Percentiles rank a stretch among this genome's conserved stretches.
Conservation (phyloP, 257 asterid species). For the Gynochthodes officinalis region DNA sequence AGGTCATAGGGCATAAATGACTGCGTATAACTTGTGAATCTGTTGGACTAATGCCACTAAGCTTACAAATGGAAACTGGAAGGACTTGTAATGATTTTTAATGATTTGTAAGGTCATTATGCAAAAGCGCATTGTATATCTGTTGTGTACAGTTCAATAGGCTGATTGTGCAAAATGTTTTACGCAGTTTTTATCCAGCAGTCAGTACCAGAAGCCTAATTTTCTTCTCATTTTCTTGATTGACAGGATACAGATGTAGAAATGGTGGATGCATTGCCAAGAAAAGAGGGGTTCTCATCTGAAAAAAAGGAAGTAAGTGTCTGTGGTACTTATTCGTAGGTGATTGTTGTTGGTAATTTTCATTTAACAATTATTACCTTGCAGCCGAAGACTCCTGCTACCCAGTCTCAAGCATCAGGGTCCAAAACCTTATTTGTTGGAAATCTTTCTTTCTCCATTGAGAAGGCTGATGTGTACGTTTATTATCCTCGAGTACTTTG, state of each 20-base stretch:
- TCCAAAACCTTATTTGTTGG: constrained; percentile 66
- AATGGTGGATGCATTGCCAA: constrained; percentile 35
- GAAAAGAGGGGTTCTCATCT: constrained; percentile 4
- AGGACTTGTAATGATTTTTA: neutral
- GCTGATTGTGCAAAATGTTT: no score
- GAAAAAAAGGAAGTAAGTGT: constrained; percentile 34
- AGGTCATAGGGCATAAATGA: neutral
- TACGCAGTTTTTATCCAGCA: neutral
- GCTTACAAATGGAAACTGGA: neutral
- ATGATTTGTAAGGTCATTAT: neutral
- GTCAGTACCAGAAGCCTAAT: neutral
- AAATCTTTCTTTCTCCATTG: constrained; percentile 56
- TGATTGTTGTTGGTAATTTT: neutral
- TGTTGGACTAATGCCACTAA: neutral
- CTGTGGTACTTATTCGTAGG: neutral
- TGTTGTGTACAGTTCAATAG: neutral
- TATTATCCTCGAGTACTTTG: neutral
- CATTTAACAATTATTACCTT: neutral
- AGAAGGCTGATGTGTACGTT: constrained; percentile 61
- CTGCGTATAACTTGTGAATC: neutral
- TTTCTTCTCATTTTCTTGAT: neutral
- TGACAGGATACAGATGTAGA: constrained; percentile 48
- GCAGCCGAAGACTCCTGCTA: constrained; percentile 51
- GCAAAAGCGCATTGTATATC: neutral
- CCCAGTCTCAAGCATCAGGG: constrained; percentile 38